Base-by-base conservation (phyloP, 805 yeast genomes). In the Wickerhamomyces silvicola region DNA sequence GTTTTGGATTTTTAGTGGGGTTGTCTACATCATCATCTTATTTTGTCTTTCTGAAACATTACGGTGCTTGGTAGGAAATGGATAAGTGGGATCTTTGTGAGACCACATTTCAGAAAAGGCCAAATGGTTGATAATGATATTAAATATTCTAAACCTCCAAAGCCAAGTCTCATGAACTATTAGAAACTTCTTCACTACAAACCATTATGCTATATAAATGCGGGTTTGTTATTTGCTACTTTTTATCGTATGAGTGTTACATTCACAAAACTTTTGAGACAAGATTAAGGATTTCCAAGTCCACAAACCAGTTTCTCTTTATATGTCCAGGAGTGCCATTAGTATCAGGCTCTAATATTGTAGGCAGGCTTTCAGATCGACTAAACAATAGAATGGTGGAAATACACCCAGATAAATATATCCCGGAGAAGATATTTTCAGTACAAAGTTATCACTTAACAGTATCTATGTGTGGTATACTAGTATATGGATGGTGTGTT, bases 1-100 rank as follows among this genome's bases (percentile, higher is more conserved):
- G 87, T 7, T 82, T 82, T 53, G 78, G 95, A 70, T 74, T 83
- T 32, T 81, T 36, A 72, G 84, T 2, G 83, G 78, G 1, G 50
- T 68, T 15, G 73, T 72, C 15, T 60, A 72, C 10, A 10, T 74
- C 0, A 35, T 72, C 32, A 68, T 85, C 8, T 30, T 75, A 6
- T 65, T 81, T 28, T 59, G 68, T 5, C 60, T 86, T 12, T 96
- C 97, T 1, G 97, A 87, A 50, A 87, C 96, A 0, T 60, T 85
- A 27, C 63, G 88, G 32, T 63, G 64, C 25, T 73, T 73, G 25
- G 84, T 79, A 31, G 75, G 75, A 12, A 60, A 70, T 41, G 75
- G 75, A 5, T 73, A 61, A 17, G 30, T 2, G 33, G 50, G 1
- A 48, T 50, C 45, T 24, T 60, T 16, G 52, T 61, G 2, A 48